Evolutionary conservation across 1,284 basidiomycete genomes (phyloP).

Genomic region (Trichosporon faecale): DNA sequence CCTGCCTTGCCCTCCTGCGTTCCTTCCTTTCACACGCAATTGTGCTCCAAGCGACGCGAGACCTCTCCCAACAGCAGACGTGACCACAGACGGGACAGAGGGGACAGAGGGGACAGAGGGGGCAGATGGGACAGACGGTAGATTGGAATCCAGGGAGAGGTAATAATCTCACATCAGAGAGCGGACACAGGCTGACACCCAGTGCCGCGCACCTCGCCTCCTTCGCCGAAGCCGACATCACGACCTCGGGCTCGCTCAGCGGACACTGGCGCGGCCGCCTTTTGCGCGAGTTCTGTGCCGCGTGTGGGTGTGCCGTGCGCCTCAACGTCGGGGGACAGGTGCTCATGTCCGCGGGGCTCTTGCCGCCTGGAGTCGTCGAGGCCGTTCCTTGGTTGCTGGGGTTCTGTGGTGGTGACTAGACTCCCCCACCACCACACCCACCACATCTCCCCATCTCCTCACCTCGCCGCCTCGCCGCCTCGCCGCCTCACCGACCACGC

Average conservation of each 20-base stretch:
- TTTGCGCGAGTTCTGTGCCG: constrained; percentile 1
- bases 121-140: too few relatives aligned
- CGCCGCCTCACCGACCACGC: too few relatives aligned
- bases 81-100: too few relatives aligned
- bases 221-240: not conserved
- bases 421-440: not conserved
- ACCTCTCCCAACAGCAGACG: too few relatives aligned
- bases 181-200: not conserved
- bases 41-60: too few relatives aligned
- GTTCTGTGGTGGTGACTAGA: not conserved
- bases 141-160: too few relatives aligned
- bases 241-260: not conserved
- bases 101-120: too few relatives aligned
- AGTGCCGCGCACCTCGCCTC: not conserved
- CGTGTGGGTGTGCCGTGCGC: constrained; percentile 1
- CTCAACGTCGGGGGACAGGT: not conserved
- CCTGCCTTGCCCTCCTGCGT: not conserved
- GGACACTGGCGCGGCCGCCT: not conserved
- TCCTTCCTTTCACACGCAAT: too few relatives aligned
- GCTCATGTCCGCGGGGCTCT: not conserved
- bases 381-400: not conserved
- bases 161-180: not conserved
- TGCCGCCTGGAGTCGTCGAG: not conserved
- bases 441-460: not conserved
- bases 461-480: too few relatives aligned